These are phyloP conservation scores for Schoenoplectus triqueter DNA, from an alignment of 202 grass and related monocot species.

Conservation along the genomic window DNA sequence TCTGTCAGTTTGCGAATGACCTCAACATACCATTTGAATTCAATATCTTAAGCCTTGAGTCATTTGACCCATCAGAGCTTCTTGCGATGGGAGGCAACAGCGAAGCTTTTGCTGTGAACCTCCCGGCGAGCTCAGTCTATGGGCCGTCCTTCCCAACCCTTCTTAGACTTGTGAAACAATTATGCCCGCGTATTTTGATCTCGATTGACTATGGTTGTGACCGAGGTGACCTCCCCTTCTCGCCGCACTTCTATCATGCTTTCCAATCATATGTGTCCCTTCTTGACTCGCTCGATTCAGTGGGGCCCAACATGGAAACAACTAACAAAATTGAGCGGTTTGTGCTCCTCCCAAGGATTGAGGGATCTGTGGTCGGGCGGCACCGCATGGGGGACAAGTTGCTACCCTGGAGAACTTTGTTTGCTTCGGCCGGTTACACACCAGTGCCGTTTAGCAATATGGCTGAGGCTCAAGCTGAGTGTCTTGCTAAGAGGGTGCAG, in stretches of 20 bases:
- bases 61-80: slow-evolving; percentile 53
- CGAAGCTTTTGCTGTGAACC: slow-evolving; percentile 70
- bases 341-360: slow-evolving; percentile 61
- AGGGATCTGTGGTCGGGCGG: slow-evolving; percentile 53
- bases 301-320: slow-evolving; percentile 49
- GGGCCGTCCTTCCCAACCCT: slow-evolving; percentile 53
- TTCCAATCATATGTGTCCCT: slow-evolving; percentile 67
- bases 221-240: slow-evolving; percentile 67
- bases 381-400: slow-evolving; percentile 56
- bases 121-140: slow-evolving; percentile 60
- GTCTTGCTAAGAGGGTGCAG: slow-evolving; percentile 60
- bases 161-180: slow-evolving; percentile 67
- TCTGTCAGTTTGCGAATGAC: slow-evolving; percentile 61
- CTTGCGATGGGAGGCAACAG: slow-evolving; percentile 39
- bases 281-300: slow-evolving; percentile 71
- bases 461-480: slow-evolving; percentile 83
- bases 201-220: slow-evolving; percentile 71
- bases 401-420: slow-evolving; percentile 57
- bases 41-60: slow-evolving; percentile 56
- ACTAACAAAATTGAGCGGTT: slow-evolving; percentile 61
- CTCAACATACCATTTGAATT: slow-evolving; percentile 72
- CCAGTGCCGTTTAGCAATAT: slow-evolving; percentile 61
- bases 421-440: slow-evolving; percentile 63
- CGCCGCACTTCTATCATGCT: slow-evolving; percentile 61
- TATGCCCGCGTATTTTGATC: slow-evolving; percentile 67